Conservation (phyloP, 176 grass and related monocot species). For the Poa pratensis region DNA sequence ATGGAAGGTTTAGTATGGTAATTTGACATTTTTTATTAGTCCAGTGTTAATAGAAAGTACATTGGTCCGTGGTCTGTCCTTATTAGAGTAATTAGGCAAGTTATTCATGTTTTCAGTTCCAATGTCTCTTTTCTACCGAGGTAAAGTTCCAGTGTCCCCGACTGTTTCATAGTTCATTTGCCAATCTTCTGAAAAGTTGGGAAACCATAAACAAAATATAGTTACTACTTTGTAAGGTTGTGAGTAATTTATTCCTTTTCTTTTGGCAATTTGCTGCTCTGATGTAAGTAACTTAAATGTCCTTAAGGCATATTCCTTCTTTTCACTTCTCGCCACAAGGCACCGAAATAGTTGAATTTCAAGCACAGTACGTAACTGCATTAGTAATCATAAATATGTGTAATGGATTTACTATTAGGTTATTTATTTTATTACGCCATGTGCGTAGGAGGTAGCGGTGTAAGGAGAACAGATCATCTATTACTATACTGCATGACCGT, state of each 20-base stretch:
- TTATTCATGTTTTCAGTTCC: constrained; percentile 29
- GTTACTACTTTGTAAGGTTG: neutral
- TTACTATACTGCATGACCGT: neutral
- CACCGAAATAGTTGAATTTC: constrained; percentile 30
- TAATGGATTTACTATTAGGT: constrained; percentile 18
- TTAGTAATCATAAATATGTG: constrained; percentile 14
- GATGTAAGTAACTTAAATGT: neutral
- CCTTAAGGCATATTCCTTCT: neutral
- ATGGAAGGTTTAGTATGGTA: constrained; percentile 55
- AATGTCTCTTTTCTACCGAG: neutral
- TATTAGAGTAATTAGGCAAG: constrained; percentile 16
- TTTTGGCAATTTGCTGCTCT: neutral
- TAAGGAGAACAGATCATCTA: constrained; percentile 2
- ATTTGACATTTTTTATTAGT: constrained; percentile 30
- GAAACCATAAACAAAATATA: neutral
- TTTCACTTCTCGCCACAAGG: neutral
- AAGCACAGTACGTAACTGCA: neutral
- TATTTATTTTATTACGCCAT: constrained; percentile 5
- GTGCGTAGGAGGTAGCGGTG: neutral
- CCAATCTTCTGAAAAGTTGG: neutral
- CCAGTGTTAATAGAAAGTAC: neutral
- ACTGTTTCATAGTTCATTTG: constrained; percentile 9
- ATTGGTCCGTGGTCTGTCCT: neutral
- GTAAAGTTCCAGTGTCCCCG: neutral
- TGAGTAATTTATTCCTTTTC: neutral